Base-by-base conservation (phyloP, 83 land plant genomes). In the Thuja plicata region DNA sequence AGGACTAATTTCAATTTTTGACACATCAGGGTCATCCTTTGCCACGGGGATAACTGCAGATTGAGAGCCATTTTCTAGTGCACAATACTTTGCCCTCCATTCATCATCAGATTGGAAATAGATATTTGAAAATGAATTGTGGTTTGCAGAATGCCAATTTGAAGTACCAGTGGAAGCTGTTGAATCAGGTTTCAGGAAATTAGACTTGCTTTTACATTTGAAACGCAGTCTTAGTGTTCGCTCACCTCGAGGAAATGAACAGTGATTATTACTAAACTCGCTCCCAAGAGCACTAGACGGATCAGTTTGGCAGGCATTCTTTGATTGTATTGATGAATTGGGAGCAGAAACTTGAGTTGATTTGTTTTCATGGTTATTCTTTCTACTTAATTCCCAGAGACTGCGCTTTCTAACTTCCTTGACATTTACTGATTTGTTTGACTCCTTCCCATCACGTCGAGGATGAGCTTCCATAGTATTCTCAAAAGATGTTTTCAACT, bases 401-500 rank as follows among this genome's bases (percentile, higher is more conserved):
- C 91, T 93, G 79, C 91, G 94, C 86, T 91, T 93, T 71, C 94
- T 93, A 84, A 71, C 81, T 88, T 88, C 92, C 74, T 89, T 91
- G 32, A 32, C 79, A 87, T 74, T 74, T 46, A 55, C 73, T 38
- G 37, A 55, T 76, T 71, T 37, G 50, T 24, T 34, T n/a, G 27
- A 83, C 54, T 83, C 55, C 3, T 46, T 83, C 50, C 54, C 52
- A 13, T 43, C 54, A 46, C 54, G 6, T 46, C 27, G 48, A 30
- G 16, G 55, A 86, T 86, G 21, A 57, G 43, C 30, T 70, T 60
- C 87, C 34, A 60, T 10, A 19, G 41, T 60, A 86, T 10, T 3
- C 41, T 57, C 71, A 86, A 57, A 12, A 37, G 24, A 57, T 27
- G 34, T 70, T 52, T 86, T 86, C 45, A 57, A 86, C 30, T 60